phyloP scores from a whole-genome alignment of 2,329 filamentous ascomycete genomes.

The Botrytis medusae region DNA sequence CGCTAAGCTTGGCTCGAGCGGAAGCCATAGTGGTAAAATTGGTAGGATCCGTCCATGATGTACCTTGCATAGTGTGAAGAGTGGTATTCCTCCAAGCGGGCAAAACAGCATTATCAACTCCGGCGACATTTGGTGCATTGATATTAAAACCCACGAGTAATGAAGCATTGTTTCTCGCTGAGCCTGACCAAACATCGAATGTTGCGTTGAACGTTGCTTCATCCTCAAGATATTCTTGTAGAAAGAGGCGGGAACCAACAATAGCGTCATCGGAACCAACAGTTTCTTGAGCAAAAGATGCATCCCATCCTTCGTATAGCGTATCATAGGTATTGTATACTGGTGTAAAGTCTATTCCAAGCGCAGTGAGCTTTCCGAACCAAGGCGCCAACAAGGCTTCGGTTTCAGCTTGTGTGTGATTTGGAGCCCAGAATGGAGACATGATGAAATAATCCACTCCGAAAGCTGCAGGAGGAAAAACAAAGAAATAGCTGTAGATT shows the following conservation, averaged over 20 bases:
- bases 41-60: slow-evolving; percentile 17
- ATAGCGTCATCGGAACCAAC: slow-evolving; percentile 39
- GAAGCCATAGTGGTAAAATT: slow-evolving; percentile 10
- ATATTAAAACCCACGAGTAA: slow-evolving; percentile 15
- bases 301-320: slow-evolving; percentile 38
- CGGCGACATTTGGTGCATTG: slow-evolving; percentile 1
- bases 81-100: slow-evolving; percentile 27
- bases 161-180: background rate
- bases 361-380: slow-evolving; percentile 41
- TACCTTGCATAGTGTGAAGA: slow-evolving; percentile 25
- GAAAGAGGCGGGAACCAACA: slow-evolving; percentile 45
- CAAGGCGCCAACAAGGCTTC: slow-evolving; percentile 41
- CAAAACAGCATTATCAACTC: slow-evolving; percentile 42
- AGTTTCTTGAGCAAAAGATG: slow-evolving; percentile 44
- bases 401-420: slow-evolving; percentile 35
- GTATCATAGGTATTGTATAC: slow-evolving; percentile 37
- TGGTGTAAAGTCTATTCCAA: slow-evolving; percentile 30
- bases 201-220: slow-evolving; percentile 31
- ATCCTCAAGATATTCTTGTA: slow-evolving; percentile 42
- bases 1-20: slow-evolving; percentile 23
- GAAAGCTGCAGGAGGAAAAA: slow-evolving; percentile 36
- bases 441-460: background rate
- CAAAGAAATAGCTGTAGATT: slow-evolving; percentile 35
- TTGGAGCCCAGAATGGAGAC: slow-evolving; percentile 37
- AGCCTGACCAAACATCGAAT: slow-evolving; percentile 36